Evolutionary conservation across 2,329 filamentous ascomycete species (phyloP).

Genomic region (Fusarium tricinctum): DNA sequence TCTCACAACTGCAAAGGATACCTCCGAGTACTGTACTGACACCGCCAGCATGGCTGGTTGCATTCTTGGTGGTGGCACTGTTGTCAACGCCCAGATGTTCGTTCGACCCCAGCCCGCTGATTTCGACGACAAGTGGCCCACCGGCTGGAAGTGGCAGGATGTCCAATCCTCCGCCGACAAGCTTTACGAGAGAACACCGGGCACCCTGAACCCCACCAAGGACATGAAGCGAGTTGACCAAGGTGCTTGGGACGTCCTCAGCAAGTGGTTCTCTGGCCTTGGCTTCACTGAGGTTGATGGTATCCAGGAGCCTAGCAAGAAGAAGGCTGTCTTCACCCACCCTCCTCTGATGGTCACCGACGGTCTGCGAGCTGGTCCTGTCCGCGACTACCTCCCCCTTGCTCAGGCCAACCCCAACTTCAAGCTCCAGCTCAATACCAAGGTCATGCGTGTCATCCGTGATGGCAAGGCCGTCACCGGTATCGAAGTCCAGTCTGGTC

Average conservation of each 20-base stretch:
- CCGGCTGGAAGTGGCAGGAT: conserved; percentile 73
- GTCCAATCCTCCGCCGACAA: conserved; percentile 70
- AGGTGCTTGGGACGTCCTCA: conserved; percentile 74
- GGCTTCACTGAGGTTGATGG: conserved; percentile 75
- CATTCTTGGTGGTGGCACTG: conserved; percentile 75
- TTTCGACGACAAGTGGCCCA: conserved; percentile 80
- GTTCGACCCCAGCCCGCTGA: conserved; percentile 75
- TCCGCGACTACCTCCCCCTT: conserved; percentile 78
- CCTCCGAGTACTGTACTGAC: conserved; percentile 74
- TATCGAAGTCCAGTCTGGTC: conserved; percentile 77
- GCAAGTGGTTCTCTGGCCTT: conserved; percentile 68
- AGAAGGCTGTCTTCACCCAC: conserved; percentile 73
- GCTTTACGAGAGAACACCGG: conserved; percentile 78
- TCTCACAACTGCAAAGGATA: conserved; percentile 74
- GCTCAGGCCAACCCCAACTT: conserved; percentile 74
- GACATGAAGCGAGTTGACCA: conserved; percentile 78
- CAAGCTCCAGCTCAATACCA: conserved; percentile 74
- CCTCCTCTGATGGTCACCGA: conserved; percentile 67
- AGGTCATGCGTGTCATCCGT: conserved; percentile 76
- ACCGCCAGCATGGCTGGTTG: conserved; percentile 81
- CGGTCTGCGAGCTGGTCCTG: conserved; percentile 76
- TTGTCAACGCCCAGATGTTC: conserved; percentile 78
- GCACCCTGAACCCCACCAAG: conserved; percentile 74
- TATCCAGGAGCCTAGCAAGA: conserved; percentile 74
- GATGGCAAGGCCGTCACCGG: conserved; percentile 73